These are phyloP conservation scores for Barnettozyma sp. DNA, from an alignment of 805 yeast species.

Conservation along the genomic window DNA sequence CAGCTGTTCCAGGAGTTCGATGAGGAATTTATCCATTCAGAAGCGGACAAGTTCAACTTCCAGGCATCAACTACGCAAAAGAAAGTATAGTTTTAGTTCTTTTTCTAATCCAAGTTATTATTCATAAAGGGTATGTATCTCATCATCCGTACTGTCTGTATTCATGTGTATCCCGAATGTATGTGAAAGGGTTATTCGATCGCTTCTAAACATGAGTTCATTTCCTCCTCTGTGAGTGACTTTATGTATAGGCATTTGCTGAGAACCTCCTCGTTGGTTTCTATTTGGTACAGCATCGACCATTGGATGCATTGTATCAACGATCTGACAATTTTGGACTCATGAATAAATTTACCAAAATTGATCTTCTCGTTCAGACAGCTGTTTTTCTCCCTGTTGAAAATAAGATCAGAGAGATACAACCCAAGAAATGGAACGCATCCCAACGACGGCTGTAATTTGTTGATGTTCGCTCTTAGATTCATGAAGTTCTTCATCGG, in stretches of 20 bases:
- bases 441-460: conserved; percentile 58
- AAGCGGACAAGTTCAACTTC: conserved; percentile 9
- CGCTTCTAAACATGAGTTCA: conserved; percentile 33
- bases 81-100: conserved; percentile 1
- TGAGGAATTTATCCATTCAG: conserved; percentile 18
- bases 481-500: conserved; percentile 67
- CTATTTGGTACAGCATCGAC: conserved; percentile 60
- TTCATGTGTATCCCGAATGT: too few relatives aligned
- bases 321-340: conserved; percentile 71
- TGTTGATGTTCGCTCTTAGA: conserved; percentile 57
- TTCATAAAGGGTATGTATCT: neutral
- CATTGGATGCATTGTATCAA: conserved; percentile 80
- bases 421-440: conserved; percentile 88
- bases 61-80: conserved; percentile 14
- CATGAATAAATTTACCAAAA: conserved; percentile 67
- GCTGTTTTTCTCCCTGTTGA: conserved; percentile 43
- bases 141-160: neutral
- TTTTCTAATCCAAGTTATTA: neutral
- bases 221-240: conserved; percentile 66
- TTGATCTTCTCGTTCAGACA: conserved; percentile 42
- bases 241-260: conserved; percentile 81
- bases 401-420: conserved; percentile 73
- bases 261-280: conserved; percentile 53
- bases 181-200: conserved; percentile 6
- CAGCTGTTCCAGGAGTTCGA: conserved; percentile 19